These are phyloP conservation scores for Mortierella polycephala DNA, from an alignment of 371 early-diverging fungal species.

Conservation along the genomic window DNA sequence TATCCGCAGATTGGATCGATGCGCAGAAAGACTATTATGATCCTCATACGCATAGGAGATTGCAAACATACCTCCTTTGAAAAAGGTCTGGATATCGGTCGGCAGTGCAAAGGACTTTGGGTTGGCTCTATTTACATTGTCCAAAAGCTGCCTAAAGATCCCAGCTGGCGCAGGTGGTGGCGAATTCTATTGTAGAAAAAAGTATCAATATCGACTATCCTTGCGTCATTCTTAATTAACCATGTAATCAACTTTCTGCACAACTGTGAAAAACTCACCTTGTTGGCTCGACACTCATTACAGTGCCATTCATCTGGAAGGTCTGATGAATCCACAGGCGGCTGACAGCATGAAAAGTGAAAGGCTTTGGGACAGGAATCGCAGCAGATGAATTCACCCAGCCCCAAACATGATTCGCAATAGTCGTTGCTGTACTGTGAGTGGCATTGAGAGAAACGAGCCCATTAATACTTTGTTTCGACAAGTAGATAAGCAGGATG, in stretches of 20 bases:
- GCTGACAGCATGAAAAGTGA: conserved; percentile 81
- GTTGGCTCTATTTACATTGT: conserved; percentile 57
- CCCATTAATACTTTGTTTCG: neutral
- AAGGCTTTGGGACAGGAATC: conserved; percentile 82
- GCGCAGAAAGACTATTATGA: neutral
- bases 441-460: neutral
- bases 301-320: conserved; percentile 77
- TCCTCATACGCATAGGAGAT: no score
- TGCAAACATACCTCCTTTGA: conserved; percentile 61
- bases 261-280: conserved; percentile 11
- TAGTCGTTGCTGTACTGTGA: conserved; percentile 66
- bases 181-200: conserved; percentile 11
- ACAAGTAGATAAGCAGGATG: neutral
- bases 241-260: neutral
- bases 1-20: neutral
- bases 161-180: conserved; percentile 28
- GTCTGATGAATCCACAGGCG: conserved; percentile 70
- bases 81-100: conserved; percentile 58
- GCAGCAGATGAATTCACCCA: conserved; percentile 80
- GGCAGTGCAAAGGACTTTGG: conserved; percentile 62
- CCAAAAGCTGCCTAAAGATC: conserved; percentile 57
- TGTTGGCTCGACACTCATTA: conserved; percentile 63
- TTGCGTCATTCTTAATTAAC: neutral
- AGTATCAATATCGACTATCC: neutral
- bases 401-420: conserved; percentile 75